phyloP scores from a whole-genome alignment of 2,329 filamentous ascomycete species.

The Amylocarpus encephaloides region DNA sequence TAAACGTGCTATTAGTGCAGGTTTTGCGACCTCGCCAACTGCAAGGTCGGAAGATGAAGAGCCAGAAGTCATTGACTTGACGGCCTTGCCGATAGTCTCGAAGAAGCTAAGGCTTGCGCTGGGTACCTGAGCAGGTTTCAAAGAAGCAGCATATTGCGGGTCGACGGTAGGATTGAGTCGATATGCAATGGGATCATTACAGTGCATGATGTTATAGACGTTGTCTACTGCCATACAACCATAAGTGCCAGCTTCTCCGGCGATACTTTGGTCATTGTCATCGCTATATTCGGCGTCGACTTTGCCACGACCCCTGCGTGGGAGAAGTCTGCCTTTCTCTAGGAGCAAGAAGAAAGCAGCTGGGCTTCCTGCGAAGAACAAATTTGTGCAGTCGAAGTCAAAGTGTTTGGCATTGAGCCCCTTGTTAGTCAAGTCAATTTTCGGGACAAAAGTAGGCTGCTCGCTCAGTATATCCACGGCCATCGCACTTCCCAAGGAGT shows the following conservation, averaged over 20 bases:
- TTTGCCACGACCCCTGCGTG: conserved; percentile 70
- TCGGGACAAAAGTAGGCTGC: conserved; percentile 69
- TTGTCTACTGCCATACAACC: conserved; percentile 94
- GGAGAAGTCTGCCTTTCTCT: conserved; percentile 64
- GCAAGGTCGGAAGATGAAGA: conserved; percentile 30
- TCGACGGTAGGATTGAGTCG: conserved; percentile 88
- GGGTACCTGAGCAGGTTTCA: conserved; percentile 76
- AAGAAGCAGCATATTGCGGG: conserved; percentile 64
- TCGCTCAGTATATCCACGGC: conserved; percentile 83
- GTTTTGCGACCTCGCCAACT: conserved; percentile 32
- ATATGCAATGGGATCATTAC: conserved; percentile 75
- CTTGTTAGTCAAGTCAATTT: conserved; percentile 37
- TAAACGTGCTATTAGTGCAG: conserved; percentile 38
- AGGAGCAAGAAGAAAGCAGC: conserved; percentile 89
- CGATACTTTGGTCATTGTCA: conserved; percentile 50
- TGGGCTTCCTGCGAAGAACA: conserved; percentile 87
- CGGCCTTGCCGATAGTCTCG: conserved; percentile 54
- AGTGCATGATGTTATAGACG: conserved; percentile 82
- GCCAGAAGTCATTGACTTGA: conserved; percentile 57
- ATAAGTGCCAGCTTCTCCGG: conserved; percentile 73
- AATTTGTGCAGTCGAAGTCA: conserved; percentile 84
- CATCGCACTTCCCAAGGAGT: conserved; percentile 93
- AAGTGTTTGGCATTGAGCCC: conserved; percentile 55
- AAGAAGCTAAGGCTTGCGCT: conserved; percentile 61
- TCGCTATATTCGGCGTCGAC: conserved; percentile 64